phyloP scores from a whole-genome alignment of 768 basidiomycete genomes.

The Strobilomyces echinocephalus region DNA sequence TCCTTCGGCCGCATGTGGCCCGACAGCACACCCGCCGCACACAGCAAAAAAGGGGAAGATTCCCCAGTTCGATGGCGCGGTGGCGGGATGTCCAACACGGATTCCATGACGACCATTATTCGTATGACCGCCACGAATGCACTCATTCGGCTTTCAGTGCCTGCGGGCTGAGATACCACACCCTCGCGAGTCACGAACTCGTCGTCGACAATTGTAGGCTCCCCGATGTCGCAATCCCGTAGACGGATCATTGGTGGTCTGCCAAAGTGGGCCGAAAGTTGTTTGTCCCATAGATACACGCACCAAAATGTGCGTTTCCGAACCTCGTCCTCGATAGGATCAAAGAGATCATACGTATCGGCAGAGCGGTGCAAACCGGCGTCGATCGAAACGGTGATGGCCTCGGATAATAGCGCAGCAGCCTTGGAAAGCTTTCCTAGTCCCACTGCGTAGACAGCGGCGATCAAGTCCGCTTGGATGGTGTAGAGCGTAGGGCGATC shows the following conservation, averaged over 20 bases:
- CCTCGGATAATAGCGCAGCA: conserved; percentile 79
- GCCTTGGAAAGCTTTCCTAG: conserved; percentile 85
- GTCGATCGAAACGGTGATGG: conserved; percentile 83
- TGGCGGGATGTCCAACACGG: conserved; percentile 79
- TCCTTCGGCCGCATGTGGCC: conserved; percentile 58
- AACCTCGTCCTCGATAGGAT: conserved; percentile 85
- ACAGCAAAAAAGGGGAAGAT: conserved; percentile 70
- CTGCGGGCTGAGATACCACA: conserved; percentile 59
- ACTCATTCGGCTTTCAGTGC: conserved; percentile 69
- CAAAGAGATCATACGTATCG: conserved; percentile 82
- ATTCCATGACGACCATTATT: conserved; percentile 84
- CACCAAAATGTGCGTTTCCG: conserved; percentile 96
- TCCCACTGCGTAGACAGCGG: conserved; percentile 91
- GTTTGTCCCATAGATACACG: conserved; percentile 96
- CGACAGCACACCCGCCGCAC: conserved; percentile 64
- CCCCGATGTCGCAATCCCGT: conserved; percentile 88
- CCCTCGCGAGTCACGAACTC: conserved; percentile 80
- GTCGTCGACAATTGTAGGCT: conserved; percentile 82
- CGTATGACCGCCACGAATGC: conserved; percentile 77
- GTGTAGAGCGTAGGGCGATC: conserved; percentile 90
- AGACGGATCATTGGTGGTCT: conserved; percentile 82
- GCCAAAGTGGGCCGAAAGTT: conserved; percentile 83
- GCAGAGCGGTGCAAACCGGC: conserved; percentile 85
- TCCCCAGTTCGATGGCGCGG: conserved; percentile 52
- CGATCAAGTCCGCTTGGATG: conserved; percentile 84